A percentile compares a stretch with the other conserved stretches of the same genome.
Conservation (phyloP, 2,329 filamentous ascomycete genomes). For the Harringtonia lauricola region DNA sequence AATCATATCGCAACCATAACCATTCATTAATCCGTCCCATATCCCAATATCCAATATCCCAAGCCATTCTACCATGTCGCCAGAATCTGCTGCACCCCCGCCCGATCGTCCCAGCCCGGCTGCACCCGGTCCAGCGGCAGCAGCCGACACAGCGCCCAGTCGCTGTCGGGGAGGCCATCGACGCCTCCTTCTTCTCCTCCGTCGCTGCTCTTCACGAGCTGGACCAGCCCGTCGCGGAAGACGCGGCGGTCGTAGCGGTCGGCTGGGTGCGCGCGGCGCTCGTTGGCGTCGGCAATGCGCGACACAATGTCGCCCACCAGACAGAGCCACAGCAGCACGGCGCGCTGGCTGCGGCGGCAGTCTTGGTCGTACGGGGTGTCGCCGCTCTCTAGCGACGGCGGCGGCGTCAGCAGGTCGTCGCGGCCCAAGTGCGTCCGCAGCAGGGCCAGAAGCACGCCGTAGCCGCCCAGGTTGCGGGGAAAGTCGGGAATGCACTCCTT, state of each 20-base stretch:
- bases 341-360: too few species aligned
- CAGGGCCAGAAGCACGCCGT: conserved; percentile 18
- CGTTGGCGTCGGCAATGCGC: conserved; percentile 15
- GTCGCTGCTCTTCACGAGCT: conserved; percentile 8
- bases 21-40: background rate
- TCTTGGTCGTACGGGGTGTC: too few species aligned
- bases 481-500: conserved; percentile 22
- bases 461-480: conserved; percentile 20
- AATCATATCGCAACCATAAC: too few species aligned
- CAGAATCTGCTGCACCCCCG: conserved; percentile 6
- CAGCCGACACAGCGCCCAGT: conserved; percentile 14
- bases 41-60: background rate
- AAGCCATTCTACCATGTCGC: background rate
- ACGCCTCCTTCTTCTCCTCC: background rate
- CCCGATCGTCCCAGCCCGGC: conserved; percentile 8
- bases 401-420: too few species aligned
- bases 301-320: conserved; percentile 18
- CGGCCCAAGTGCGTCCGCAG: conserved; percentile 15
- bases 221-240: conserved; percentile 15
- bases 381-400: too few species aligned
- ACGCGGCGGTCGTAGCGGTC: conserved; percentile 16
- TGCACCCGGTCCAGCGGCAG: conserved; percentile 11
- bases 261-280: conserved; percentile 9
- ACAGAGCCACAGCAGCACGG: conserved; percentile 18
- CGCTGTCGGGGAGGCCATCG: conserved; percentile 11